Base-by-base conservation (phyloP, 2,329 filamentous ascomycete species). In the Cercospora janseana region DNA sequence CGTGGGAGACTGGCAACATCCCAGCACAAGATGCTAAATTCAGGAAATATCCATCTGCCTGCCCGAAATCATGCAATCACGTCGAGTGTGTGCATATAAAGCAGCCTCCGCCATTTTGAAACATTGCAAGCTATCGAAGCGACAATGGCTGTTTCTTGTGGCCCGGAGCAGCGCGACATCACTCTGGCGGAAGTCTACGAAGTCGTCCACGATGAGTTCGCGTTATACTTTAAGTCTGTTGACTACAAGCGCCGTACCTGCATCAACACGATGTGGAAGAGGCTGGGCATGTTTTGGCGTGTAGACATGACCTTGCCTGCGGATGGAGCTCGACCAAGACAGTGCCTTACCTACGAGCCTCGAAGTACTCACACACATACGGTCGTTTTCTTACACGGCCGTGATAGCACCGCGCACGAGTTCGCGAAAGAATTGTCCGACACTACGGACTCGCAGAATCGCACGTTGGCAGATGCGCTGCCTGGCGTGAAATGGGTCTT, bases 321-420 rank as follows among this genome's bases (percentile, higher is more conserved):
- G 16, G 18, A 18, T 20, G 37, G 12, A 46, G 23, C 10, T 6
- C 24, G 24, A 24, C 24, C 29, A 6, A 20, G n/a, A 21, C 31
- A 46, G 2, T 46, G 31, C 8, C 6, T 47, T 6, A 15, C 44
- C 37, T 52, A 43, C 31, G 24, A 46, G 20, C 49, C 49, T 9
- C 28, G 32, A 13, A 26, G 26, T 12, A 18, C 31, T 4, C 73
- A 77, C 47, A 72, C 69, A 0, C 70, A 77, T 41, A 77, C 73
- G 0, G 52, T 76, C 31, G 73, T 78, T 28, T 66, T 75, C 31
- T 69, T 78, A 8, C 74, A 78, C 42, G 74, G 73, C 4, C 64
- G 71, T 28, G 71, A 72, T 52, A 75, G 71, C 54, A 63, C 57
- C 2, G 66, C 63, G n/a, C 15, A 55, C 1, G 67, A 73, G 21